Conservation (phyloP, 2,329 filamentous ascomycete species). For the Neophaeococcomyces aloes region DNA sequence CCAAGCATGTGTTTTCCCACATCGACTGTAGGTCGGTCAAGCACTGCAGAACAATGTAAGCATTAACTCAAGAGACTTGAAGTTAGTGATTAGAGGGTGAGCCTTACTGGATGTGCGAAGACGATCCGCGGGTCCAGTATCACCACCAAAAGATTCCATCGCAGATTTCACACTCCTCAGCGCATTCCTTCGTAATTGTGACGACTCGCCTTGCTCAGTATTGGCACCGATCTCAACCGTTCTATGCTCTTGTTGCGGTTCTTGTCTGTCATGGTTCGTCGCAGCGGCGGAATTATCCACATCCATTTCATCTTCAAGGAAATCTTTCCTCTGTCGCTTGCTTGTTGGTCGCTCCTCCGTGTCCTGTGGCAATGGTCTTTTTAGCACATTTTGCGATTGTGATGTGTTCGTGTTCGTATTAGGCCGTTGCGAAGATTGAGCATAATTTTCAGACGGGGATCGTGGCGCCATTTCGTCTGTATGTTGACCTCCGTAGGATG, state of each 20-base stretch:
- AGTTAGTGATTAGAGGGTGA: constrained; percentile 31
- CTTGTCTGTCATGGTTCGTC: constrained; percentile 21
- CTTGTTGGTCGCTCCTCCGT: constrained; percentile 20
- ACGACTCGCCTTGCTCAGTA: constrained; percentile 1
- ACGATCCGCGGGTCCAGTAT: constrained; percentile 38
- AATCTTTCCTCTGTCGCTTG: constrained; percentile 17
- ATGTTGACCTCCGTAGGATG: constrained; percentile 33
- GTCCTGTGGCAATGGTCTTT: constrained; percentile 29
- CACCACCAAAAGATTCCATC: constrained; percentile 35
- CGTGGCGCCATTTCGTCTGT: constrained; percentile 22
- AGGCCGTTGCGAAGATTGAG: constrained; percentile 22
- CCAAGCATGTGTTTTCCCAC: constrained; percentile 48
- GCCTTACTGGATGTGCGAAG: constrained; percentile 42
- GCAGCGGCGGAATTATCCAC: constrained; percentile 11
- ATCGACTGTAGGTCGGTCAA: constrained; percentile 44
- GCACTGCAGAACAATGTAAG: constrained; percentile 28
- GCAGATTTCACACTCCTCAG: constrained; percentile 20
- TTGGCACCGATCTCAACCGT: not conserved
- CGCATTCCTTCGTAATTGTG: not conserved
- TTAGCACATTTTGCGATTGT: constrained; percentile 16
- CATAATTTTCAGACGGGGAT: constrained; percentile 35
- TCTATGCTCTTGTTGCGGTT: constrained; percentile 8
- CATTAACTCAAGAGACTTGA: constrained; percentile 4
- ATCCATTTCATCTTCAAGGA: constrained; percentile 15
- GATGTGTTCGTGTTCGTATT: not conserved